Conservation (phyloP, 2,329 filamentous ascomycete species). For the Cucurbitaria berberidis region DNA sequence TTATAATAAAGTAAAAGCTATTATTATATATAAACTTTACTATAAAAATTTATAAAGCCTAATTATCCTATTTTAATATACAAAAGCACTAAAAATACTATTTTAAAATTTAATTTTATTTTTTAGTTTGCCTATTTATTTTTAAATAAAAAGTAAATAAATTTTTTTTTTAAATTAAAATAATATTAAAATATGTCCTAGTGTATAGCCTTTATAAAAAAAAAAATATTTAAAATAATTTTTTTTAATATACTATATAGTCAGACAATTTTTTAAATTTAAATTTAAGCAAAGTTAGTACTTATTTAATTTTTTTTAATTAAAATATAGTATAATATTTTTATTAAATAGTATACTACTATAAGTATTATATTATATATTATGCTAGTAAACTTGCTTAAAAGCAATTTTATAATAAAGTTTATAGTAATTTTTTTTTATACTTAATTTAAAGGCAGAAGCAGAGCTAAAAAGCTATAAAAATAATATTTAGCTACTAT, state of each 20-base stretch:
- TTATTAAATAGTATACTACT: not conserved
- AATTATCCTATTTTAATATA: no score
- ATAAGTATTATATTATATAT: slow-evolving; percentile 2
- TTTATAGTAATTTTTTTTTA: slow-evolving; percentile 6
- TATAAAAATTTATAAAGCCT: no score
- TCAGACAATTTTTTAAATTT: not conserved
- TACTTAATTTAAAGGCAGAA: not conserved
- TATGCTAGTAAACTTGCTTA: slow-evolving; percentile 1
- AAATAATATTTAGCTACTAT: not conserved
- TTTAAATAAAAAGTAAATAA: not conserved
- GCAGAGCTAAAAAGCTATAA: not conserved
- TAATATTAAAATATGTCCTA: slow-evolving; percentile 2
- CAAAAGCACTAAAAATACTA: not conserved
- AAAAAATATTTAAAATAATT: not conserved
- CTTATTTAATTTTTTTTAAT: not conserved
- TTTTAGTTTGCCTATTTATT: not conserved
- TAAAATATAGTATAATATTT: slow-evolving; percentile 1
- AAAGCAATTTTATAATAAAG: slow-evolving; percentile 7
- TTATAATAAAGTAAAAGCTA: no score
- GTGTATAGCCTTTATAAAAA: not conserved
- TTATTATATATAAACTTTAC: no score
- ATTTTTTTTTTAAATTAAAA: not conserved
- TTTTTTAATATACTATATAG: not conserved
- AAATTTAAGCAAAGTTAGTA: not conserved
- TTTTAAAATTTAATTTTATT: slow-evolving; percentile 1